Conservation (phyloP, 306 rosid genomes). For the Castanea mollissima region DNA sequence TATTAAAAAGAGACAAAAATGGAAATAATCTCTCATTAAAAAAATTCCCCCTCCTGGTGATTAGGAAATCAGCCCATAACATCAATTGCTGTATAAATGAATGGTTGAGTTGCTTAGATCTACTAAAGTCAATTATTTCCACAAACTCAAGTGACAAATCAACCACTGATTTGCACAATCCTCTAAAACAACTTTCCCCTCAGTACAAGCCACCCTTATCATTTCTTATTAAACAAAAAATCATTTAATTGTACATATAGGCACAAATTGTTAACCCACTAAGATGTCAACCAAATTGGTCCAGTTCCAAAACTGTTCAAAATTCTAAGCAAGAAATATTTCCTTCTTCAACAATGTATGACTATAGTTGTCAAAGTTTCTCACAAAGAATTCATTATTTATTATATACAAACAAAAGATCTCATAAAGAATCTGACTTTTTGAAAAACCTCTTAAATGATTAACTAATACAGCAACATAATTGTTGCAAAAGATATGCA, state of each 20-base stretch:
- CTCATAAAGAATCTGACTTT: neutral
- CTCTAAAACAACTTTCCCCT: neutral
- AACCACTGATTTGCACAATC: neutral
- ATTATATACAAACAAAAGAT: too few relatives aligned
- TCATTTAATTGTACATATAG: neutral
- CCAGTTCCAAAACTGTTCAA: neutral
- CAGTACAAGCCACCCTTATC: too few relatives aligned
- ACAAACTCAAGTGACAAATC: neutral
- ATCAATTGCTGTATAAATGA: neutral
- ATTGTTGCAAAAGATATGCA: too few relatives aligned
- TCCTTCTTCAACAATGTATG: neutral
- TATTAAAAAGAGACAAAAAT: neutral
- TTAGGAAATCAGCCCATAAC: neutral
- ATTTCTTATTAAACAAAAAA: neutral
- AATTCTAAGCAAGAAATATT: neutral
- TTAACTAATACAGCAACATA: too few relatives aligned
- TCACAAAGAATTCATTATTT: neutral
- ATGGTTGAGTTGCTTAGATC: neutral
- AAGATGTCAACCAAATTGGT: neutral
- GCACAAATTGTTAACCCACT: neutral
- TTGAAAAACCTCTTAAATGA: neutral
- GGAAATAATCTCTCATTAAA: neutral
- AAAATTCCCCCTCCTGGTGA: neutral
- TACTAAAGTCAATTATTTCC: neutral
- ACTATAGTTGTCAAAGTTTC: neutral